Evolutionary conservation across 129 eudicot genomes (phyloP), one percentile per base, ranked within the genome.

Genomic region (Helichrysum umbraculigerum): DNA sequence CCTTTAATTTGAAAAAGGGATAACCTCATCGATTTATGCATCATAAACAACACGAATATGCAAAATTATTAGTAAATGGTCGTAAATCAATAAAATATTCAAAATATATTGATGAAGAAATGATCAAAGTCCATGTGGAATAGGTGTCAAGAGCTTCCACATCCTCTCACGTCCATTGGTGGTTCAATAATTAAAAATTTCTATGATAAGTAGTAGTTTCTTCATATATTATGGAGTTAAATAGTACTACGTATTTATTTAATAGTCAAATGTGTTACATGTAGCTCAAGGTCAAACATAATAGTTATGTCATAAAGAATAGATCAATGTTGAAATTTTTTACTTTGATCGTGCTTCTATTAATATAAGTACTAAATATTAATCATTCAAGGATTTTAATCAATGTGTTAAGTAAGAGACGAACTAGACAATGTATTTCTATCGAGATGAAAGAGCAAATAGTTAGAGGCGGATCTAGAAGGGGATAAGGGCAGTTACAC

Each of bases 111-210:
- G 35, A 61, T 74, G 12, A 28, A 41, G 60, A 74, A 72, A 60
- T 74, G 28, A 61, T 74, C 59, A 60, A 60, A 39, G 69, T 39
- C 65, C 71, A 74, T 62, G 78, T 74, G 71, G 32, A 58, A 74
- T 42, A 17, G 61, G 30, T 62, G 50, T 32, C 61, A 62, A 44
- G 4, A 41, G 42, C 44, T 60, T 52, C 14, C 70, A 74, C 29
- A 61, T 56, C 34, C 34, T 58, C 34, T 64, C 29, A 14, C 17
- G 35, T 14, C 33, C 16, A 25, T 59, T 59, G 68, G 37, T 37
- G 4, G 20, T 42, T 25, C 17, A 44, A 37, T 69, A 19, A 3
- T 68, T 68, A 32, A 32, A 25, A 0, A 25, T 25, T 25, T 25
- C 28, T 25, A 25, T 25, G 28, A 25, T 25, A 32, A 41, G 47